phyloP scores from a whole-genome alignment of 768 basidiomycete genomes.

The Clitopilus passeckerianus region DNA sequence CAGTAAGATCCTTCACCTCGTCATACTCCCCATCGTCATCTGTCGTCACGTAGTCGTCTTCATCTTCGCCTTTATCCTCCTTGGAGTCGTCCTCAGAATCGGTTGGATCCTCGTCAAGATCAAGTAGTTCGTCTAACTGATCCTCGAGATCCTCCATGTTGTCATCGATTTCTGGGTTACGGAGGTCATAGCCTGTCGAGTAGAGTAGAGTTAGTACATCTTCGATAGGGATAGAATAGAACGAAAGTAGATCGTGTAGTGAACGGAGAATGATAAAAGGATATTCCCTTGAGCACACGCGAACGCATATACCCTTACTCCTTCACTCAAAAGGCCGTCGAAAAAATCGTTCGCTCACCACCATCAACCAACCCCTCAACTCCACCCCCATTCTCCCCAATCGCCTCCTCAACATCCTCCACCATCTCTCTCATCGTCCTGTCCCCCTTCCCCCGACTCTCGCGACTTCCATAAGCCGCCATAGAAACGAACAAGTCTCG shows the following conservation, averaged over 20 bases:
- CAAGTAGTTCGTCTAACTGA: background rate
- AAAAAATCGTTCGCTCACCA: background rate
- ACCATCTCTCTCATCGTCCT: constrained; percentile 44
- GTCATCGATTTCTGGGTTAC: background rate
- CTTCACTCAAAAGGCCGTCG: too few relatives aligned
- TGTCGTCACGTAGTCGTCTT: background rate
- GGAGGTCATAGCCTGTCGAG: background rate
- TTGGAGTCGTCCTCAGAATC: background rate
- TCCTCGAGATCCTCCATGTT: background rate
- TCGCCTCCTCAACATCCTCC: constrained; percentile 45
- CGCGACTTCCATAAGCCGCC: constrained; percentile 29
- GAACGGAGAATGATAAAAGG: too few relatives aligned
- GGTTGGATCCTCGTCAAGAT: background rate
- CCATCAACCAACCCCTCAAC: background rate
- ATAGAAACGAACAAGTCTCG: constrained; percentile 60
- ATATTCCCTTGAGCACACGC: too few relatives aligned
- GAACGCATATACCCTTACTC: too few relatives aligned
- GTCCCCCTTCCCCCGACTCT: constrained; percentile 18
- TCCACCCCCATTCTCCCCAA: constrained; percentile 38
- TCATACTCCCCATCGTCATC: background rate
- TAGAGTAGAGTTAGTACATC: too few relatives aligned
- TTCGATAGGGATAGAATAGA: too few relatives aligned
- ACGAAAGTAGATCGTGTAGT: too few relatives aligned
- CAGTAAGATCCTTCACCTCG: background rate
- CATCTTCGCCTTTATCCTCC: background rate